These are phyloP conservation scores for Erythrobasidium yunnanense DNA, from an alignment of 768 basidiomycete genomes.

Conservation along the genomic window DNA sequence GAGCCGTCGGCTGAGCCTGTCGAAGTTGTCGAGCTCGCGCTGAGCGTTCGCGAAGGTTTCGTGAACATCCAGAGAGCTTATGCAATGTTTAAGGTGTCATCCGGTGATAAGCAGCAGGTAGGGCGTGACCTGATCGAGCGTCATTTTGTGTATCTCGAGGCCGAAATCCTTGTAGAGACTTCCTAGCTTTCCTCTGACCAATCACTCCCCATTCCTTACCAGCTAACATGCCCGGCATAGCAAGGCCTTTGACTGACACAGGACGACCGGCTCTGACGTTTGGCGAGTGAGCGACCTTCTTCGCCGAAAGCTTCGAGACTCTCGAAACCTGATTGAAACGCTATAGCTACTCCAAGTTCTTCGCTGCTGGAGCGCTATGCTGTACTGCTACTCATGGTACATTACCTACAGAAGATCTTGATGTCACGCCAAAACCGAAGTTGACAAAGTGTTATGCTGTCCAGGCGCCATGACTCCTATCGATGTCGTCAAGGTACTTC, in stretches of 20 bases:
- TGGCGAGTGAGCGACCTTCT: neutral
- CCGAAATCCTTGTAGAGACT: too few relatives aligned
- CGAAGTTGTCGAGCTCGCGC: neutral
- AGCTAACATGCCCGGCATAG: neutral
- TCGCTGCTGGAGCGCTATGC: conserved; percentile 22
- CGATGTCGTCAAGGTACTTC: conserved; percentile 38
- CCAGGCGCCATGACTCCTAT: conserved; percentile 40
- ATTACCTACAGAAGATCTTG: conserved; percentile 20
- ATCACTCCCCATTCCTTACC: too few relatives aligned
- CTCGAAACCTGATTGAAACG: neutral
- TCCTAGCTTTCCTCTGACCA: too few relatives aligned
- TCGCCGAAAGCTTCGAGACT: neutral
- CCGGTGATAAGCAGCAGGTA: too few relatives aligned
- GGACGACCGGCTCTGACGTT: neutral
- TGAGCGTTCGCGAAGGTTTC: neutral
- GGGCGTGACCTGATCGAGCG: too few relatives aligned
- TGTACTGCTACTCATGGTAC: conserved; percentile 24
- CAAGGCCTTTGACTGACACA: conserved; percentile 1
- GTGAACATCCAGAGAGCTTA: too few relatives aligned
- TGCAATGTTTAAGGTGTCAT: too few relatives aligned
- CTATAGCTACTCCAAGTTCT: conserved; percentile 20
- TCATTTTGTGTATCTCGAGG: too few relatives aligned
- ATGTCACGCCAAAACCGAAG: too few relatives aligned
- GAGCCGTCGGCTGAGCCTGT: neutral
- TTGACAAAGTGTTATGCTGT: too few relatives aligned